Evolutionary conservation across 1,284 basidiomycete species (phyloP).

Genomic region (Neolentinus lepideus): DNA sequence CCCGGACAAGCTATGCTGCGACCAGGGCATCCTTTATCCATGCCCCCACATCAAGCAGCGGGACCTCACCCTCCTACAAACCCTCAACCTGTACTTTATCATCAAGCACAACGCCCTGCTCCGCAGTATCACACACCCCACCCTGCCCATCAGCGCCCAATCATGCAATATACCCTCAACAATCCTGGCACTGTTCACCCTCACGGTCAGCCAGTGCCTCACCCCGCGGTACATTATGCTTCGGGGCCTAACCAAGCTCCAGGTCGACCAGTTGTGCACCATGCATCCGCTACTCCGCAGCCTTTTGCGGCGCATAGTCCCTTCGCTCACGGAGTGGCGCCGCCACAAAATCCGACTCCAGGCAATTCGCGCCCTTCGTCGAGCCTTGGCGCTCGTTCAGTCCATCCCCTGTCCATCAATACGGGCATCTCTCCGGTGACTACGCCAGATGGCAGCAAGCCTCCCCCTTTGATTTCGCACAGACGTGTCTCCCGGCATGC

Average conservation of each 20-base stretch:
- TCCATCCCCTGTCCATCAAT: background rate
- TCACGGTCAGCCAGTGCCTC: constrained; percentile 13
- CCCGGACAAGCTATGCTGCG: background rate
- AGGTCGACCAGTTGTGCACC: too few relatives aligned
- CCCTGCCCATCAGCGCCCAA: too few relatives aligned
- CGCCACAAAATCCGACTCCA: background rate
- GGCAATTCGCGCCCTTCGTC: background rate
- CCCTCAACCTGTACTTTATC: too few relatives aligned
- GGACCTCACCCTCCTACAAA: too few relatives aligned
- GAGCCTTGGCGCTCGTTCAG: background rate
- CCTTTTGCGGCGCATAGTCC: background rate
- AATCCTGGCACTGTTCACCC: constrained; percentile 12
- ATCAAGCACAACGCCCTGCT: too few relatives aligned
- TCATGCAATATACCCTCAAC: background rate
- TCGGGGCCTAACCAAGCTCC: too few relatives aligned
- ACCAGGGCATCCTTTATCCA: too few relatives aligned
- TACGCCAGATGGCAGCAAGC: background rate
- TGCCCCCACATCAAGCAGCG: too few relatives aligned
- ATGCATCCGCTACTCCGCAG: too few relatives aligned
- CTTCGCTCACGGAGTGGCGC: background rate
- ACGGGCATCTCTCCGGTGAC: background rate
- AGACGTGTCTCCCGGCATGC: background rate
- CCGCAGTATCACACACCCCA: too few relatives aligned
- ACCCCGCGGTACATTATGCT: too few relatives aligned
- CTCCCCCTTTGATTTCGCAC: background rate